Conservation (phyloP, 805 yeast genomes). For the Candida easanensis region DNA sequence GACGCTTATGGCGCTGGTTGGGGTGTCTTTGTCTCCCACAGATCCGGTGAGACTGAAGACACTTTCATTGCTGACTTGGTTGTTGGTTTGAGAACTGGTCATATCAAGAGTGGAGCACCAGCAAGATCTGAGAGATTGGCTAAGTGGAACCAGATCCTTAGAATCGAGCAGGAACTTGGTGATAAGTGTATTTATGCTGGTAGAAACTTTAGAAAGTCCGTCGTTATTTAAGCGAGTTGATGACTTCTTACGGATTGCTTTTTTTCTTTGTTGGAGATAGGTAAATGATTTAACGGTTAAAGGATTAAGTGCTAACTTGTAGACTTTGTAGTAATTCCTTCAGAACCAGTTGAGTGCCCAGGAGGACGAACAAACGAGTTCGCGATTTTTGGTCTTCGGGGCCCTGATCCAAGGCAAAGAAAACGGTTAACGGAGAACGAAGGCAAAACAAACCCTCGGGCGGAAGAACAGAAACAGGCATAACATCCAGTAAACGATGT, state of each 20-base stretch:
- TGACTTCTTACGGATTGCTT: background rate
- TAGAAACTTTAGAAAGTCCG: slow-evolving; percentile 68
- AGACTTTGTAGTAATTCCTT: too few relatives aligned
- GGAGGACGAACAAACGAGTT: too few relatives aligned
- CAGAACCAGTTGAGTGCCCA: too few relatives aligned
- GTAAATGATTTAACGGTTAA: background rate
- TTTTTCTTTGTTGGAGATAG: background rate
- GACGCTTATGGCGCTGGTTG: slow-evolving; percentile 94
- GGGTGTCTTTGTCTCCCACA: slow-evolving; percentile 99
- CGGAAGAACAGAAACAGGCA: background rate
- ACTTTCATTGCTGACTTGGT: slow-evolving; percentile 95
- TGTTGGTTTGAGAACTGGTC: slow-evolving; percentile 98
- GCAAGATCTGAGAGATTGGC: slow-evolving; percentile 99
- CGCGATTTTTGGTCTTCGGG: too few relatives aligned
- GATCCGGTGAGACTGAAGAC: slow-evolving; percentile 99
- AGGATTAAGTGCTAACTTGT: too few relatives aligned
- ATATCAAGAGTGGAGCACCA: slow-evolving; percentile 99
- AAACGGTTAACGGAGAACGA: too few relatives aligned
- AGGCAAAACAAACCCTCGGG: too few relatives aligned
- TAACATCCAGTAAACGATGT: background rate
- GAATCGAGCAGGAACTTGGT: slow-evolving; percentile 98
- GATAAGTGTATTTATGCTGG: slow-evolving; percentile 97
- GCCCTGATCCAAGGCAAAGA: too few relatives aligned
- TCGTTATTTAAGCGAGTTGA: slow-evolving; percentile 27
- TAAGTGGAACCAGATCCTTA: slow-evolving; percentile 95